Evolutionary conservation across 2,329 filamentous ascomycete species (phyloP), one percentile per base, ranked within the genome.

Genomic region (Neofusicoccum umdonicola): DNA sequence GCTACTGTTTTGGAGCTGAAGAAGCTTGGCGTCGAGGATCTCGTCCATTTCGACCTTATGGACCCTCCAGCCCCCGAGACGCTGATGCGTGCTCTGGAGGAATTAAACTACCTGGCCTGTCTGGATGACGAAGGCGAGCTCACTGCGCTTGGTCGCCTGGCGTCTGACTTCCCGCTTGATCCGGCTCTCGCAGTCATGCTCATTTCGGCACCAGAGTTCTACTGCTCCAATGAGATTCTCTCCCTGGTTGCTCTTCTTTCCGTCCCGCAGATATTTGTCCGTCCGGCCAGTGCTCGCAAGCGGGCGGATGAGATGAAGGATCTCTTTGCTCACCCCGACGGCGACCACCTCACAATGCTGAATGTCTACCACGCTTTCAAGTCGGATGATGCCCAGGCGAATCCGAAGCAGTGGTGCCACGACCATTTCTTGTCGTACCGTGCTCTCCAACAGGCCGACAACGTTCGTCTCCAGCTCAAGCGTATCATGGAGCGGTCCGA

Each of bases 311-410:
- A 97, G 78, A 98, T 98, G 93, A 99, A 99, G 83, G 85, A 88
- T 44, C 86, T 94, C 45, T 99, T 99, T 73, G 89, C 92, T 34
- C 95, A 99, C 75, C 87, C 89, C 0, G 94, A 98, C 69, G 95
- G 95, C 63, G 95, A 99, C 74, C 95, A 99, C 74, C 84, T 99
- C 50, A 98, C 95, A 15, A 89, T 99, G 77, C 87, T 99, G 67
- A 99, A 99, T 76, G 94, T 94, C 51, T 99, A 98, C 79, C 96
- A 99, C 77, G 95, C 95, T 22, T 99, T 97, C 87, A 97, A 96
- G 81, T 84, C 88, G 47, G 78, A 88, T 73, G 82, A 85, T 70
- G 84, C 90, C 69, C 85, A 90, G 82, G 83, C 83, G 0, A 91
- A 96, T 74, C 84, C 86, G 15, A 95, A 93, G 80, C 87, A 91